Conservation (phyloP, 179 eudicot species). For the Kewa caespitosa region DNA sequence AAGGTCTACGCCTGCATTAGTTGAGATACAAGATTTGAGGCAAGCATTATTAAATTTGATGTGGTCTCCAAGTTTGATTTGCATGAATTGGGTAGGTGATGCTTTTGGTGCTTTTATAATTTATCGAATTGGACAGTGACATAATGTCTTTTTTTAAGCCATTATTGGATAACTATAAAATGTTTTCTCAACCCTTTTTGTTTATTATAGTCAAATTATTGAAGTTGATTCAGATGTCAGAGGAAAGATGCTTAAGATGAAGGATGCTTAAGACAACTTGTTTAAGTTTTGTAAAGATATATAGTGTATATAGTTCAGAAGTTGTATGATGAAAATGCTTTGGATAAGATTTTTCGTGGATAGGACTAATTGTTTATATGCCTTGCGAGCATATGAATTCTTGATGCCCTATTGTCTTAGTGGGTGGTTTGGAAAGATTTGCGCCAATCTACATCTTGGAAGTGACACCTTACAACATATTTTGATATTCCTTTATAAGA, state of each 20-base stretch:
- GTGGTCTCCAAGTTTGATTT: neutral
- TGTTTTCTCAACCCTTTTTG: neutral
- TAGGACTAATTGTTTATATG: too few species aligned
- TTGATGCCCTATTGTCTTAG: too few species aligned
- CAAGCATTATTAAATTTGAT: neutral
- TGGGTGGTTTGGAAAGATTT: too few species aligned
- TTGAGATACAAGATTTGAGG: neutral
- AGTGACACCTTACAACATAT: too few species aligned
- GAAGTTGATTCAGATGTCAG: neutral
- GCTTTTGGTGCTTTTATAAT: neutral
- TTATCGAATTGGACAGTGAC: slow-evolving; percentile 2
- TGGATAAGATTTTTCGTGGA: too few species aligned
- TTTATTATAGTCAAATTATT: neutral
- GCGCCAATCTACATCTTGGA: too few species aligned
- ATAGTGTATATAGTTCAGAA: too few species aligned
- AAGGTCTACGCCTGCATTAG: neutral
- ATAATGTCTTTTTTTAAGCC: neutral
- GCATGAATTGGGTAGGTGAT: neutral
- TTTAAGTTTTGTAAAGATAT: too few species aligned
- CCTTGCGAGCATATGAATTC: too few species aligned
- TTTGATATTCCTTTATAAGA: too few species aligned
- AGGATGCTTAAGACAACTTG: neutral
- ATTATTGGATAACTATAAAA: too few species aligned
- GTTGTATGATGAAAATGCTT: too few species aligned
- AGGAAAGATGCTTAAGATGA: neutral